Evolutionary conservation across 306 rosid genomes (phyloP).

Genomic region (Arachis hypogaea): DNA sequence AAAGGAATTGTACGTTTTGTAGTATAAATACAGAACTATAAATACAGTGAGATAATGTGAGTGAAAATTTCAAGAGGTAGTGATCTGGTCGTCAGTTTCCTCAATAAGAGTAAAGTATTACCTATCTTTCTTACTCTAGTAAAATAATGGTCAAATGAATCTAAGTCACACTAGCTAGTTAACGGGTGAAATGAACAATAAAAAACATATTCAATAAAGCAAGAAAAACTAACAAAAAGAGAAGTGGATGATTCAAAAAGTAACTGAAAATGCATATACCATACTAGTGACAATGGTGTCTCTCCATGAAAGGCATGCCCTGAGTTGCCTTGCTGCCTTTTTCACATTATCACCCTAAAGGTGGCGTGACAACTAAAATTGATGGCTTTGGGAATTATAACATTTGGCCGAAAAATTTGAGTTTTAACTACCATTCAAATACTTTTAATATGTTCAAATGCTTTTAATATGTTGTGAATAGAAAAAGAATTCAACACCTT

Average conservation of each 20-base stretch:
- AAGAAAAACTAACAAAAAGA: slow-evolving; percentile 59
- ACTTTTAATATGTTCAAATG: too few species aligned
- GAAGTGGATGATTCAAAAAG: slow-evolving; percentile 31
- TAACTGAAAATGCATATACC: too few species aligned
- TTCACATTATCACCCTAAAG: slow-evolving; percentile 77
- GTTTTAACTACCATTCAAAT: too few species aligned
- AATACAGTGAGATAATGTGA: not conserved
- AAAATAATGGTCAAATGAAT: slow-evolving; percentile 1
- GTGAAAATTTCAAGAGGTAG: not conserved
- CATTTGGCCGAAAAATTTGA: too few species aligned
- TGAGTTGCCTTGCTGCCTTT: slow-evolving; percentile 84
- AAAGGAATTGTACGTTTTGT: slow-evolving; percentile 3
- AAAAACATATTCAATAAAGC: slow-evolving; percentile 27
- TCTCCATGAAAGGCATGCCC: slow-evolving; percentile 98
- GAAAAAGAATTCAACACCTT: too few species aligned
- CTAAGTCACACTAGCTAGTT: slow-evolving; percentile 12
- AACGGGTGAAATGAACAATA: not conserved
- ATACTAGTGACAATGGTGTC: slow-evolving; percentile 76
- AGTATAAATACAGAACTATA: not conserved
- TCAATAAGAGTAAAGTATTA: not conserved
- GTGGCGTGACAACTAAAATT: too few species aligned
- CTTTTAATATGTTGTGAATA: too few species aligned
- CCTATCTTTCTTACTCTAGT: slow-evolving; percentile 12
- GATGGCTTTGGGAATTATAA: too few species aligned
- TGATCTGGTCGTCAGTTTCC: not conserved